Evolutionary conservation across 2,329 filamentous ascomycete species (phyloP).

Genomic region (Botrytis fragariae): DNA sequence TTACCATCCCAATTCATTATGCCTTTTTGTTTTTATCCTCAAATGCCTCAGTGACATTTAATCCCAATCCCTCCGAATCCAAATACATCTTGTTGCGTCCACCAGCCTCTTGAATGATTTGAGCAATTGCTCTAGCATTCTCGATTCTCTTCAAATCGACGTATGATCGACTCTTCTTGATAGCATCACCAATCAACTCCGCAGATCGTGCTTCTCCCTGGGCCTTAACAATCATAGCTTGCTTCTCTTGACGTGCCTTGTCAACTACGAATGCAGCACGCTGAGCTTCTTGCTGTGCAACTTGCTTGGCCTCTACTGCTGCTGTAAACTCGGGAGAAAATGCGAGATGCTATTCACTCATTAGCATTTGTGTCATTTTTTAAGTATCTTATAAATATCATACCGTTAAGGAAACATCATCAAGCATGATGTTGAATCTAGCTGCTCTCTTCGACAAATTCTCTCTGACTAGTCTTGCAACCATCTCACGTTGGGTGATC

Average conservation of each 20-base stretch:
- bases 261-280: constrained; percentile 96
- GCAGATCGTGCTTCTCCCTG: constrained; percentile 98
- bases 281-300: constrained; percentile 89
- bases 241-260: constrained; percentile 98
- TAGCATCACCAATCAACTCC: constrained; percentile 95
- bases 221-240: constrained; percentile 95
- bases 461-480: constrained; percentile 85
- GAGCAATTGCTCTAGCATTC: constrained; percentile 87
- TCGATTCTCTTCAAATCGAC: constrained; percentile 97
- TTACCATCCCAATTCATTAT: constrained; percentile 29
- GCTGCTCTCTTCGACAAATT: constrained; percentile 89
- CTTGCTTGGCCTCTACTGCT: constrained; percentile 71
- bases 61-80: constrained; percentile 82
- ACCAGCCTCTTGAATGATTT: constrained; percentile 78
- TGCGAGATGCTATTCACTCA: constrained; percentile 56
- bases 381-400: constrained; percentile 34
- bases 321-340: constrained; percentile 74
- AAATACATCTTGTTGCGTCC: constrained; percentile 92
- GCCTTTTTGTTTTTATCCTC: constrained; percentile 49
- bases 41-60: constrained; percentile 70
- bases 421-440: constrained; percentile 94
- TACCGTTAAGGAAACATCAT: constrained; percentile 96
- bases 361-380: constrained; percentile 5
- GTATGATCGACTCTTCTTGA: constrained; percentile 99
- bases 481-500: constrained; percentile 98